Evolutionary conservation across 2,329 filamentous ascomycete species (phyloP).

Genomic region (Metarhizium robertsii): DNA sequence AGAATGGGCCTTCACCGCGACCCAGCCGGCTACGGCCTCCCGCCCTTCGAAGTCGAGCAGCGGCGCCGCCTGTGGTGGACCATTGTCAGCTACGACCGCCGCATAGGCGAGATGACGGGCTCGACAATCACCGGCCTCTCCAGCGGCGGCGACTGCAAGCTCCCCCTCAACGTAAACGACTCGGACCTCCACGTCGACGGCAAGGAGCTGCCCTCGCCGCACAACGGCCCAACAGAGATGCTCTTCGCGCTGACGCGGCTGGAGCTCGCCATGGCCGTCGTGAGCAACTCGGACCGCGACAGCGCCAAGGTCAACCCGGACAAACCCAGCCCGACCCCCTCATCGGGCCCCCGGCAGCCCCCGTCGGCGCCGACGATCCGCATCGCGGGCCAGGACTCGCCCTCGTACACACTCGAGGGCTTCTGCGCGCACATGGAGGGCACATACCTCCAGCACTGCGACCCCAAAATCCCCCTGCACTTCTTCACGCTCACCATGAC

Average conservation of each 20-base stretch:
- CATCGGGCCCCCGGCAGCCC: constrained; percentile 11
- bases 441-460: constrained; percentile 46
- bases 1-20: constrained; percentile 62
- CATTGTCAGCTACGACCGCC: constrained; percentile 57
- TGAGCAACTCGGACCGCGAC: constrained; percentile 34
- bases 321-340: constrained; percentile 14
- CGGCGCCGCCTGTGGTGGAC: constrained; percentile 68
- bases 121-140: constrained; percentile 46
- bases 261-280: constrained; percentile 46
- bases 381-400: constrained; percentile 40
- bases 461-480: constrained; percentile 49
- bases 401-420: constrained; percentile 39
- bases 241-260: constrained; percentile 48
- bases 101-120: constrained; percentile 57
- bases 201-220: constrained; percentile 41
- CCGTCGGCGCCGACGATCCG: constrained; percentile 26
- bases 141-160: constrained; percentile 41
- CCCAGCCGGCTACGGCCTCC: constrained; percentile 39
- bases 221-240: constrained; percentile 48
- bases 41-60: constrained; percentile 57
- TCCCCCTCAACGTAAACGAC: constrained; percentile 54
- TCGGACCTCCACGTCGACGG: constrained; percentile 48
- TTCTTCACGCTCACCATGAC: constrained; percentile 51
- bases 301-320: constrained; percentile 17
- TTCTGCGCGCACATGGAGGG: constrained; percentile 47